These are phyloP conservation scores for Talaromyces nanjingensis DNA, from an alignment of 495 filamentous ascomycete genomes.

Conservation along the genomic window DNA sequence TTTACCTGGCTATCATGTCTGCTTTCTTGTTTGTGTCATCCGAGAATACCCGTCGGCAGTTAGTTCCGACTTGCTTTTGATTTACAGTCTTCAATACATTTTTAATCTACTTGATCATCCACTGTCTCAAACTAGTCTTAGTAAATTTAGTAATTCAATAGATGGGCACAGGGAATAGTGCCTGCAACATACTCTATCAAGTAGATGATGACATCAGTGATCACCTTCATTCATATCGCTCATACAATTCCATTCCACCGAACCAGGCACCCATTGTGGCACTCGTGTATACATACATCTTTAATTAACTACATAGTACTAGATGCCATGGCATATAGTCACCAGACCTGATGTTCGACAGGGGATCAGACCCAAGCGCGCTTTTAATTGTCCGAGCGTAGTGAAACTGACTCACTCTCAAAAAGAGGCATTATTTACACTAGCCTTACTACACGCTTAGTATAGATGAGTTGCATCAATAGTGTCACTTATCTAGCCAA, in stretches of 20 bases:
- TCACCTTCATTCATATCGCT: not conserved
- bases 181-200: not conserved
- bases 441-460: not conserved
- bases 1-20: not conserved
- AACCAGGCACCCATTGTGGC: not conserved
- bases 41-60: slow-evolving; percentile 1
- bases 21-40: not conserved
- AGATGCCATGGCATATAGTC: not conserved
- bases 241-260: not conserved
- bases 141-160: not conserved
- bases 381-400: not conserved
- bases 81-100: not conserved
- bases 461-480: not conserved
- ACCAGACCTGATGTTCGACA: not conserved
- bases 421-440: not conserved
- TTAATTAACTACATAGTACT: not conserved
- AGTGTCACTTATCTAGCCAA: not conserved
- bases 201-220: slow-evolving; percentile 1
- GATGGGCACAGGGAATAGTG: not conserved
- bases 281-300: not conserved
- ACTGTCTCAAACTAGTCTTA: not conserved
- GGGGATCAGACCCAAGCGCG: not conserved
- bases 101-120: not conserved
- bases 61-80: slow-evolving; percentile 2
- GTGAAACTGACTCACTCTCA: not conserved